Conservation (phyloP, 1,284 basidiomycete genomes). For the Trichosporon sp. region DNA sequence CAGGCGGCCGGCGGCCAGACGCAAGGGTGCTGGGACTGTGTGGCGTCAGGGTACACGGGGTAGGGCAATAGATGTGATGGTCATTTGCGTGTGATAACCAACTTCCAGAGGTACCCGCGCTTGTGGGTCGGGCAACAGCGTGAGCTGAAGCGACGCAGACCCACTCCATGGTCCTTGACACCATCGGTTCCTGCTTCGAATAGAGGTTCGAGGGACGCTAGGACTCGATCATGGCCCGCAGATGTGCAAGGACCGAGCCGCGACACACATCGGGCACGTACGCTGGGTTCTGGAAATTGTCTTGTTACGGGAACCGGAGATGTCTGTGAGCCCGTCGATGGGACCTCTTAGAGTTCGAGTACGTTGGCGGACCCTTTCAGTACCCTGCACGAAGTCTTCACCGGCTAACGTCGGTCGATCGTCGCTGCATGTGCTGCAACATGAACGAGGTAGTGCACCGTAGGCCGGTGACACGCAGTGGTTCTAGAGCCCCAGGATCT, state of each 20-base stretch:
- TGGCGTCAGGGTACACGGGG: background rate
- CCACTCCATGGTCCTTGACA: background rate
- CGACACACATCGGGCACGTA: no score
- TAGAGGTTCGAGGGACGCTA: background rate
- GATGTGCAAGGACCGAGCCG: background rate
- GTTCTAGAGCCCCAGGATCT: no score
- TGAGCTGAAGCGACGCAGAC: background rate
- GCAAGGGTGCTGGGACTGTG: background rate
- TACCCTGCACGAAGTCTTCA: no score
- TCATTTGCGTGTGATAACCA: background rate
- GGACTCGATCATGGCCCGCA: background rate
- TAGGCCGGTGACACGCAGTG: no score
- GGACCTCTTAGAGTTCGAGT: no score
- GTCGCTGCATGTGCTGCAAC: no score
- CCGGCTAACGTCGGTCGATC: no score
- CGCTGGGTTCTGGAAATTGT: no score
- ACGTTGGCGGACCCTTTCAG: no score
- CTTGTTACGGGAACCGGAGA: background rate
- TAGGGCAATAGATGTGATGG: background rate
- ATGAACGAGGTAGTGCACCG: no score
- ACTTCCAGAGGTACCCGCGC: background rate
- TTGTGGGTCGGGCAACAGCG: background rate
- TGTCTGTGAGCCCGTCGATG: background rate
- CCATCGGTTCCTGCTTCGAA: background rate
- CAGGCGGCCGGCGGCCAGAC: background rate